Base-by-base conservation (phyloP, 345 rosid genomes). In the Adansonia digitata region DNA sequence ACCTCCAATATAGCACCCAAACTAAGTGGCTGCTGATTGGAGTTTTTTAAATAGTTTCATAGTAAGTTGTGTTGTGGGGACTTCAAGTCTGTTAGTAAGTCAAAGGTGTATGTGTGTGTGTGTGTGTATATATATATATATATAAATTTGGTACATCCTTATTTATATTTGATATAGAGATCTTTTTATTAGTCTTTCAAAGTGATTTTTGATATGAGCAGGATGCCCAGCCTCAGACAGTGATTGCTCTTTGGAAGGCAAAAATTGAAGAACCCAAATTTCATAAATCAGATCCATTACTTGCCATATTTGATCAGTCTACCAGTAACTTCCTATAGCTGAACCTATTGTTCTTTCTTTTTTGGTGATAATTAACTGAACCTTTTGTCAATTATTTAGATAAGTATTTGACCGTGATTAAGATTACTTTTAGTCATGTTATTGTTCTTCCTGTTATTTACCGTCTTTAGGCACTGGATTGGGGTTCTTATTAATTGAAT, bases 181-280 rank as follows among this genome's bases (percentile, higher is more conserved):
- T 55, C 60, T 13, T 24, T 40, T 39, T 11, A 7, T 37, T 69
- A 31, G 29, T 42, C 5, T 31, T 27, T 59, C 2, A 71, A 57
- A 3, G 65, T 22, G 55, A 43, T 43, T 77, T 29, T 76, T 67
- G 46, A 62, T 73, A 71, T 55, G 42, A 81, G 71, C 83, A 85
- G 88, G 88, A 85, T 78, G 81, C 80, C 18, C 85, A 77, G 66
- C 86, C 90, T 61, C 81, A 81, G 31, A 61, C 76, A 5, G 55
- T 79, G 29, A 79, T 86, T 76, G 72, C 80, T 63, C 84, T 86
- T 62, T 84, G 85, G 80, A 84, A 84, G 68, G 86, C 86, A 49
- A 79, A 84, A 67, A 71, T 86, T 81, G 87, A 84, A 74, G 90
- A 79, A 66, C 85, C 84, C 74, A 84, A 82, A 69, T 83, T 84